A percentile compares a stretch with the other conserved stretches of the same genome.
phyloP scores from a whole-genome alignment of 1,284 basidiomycete genomes.

The Cryptococcus sp. region DNA sequence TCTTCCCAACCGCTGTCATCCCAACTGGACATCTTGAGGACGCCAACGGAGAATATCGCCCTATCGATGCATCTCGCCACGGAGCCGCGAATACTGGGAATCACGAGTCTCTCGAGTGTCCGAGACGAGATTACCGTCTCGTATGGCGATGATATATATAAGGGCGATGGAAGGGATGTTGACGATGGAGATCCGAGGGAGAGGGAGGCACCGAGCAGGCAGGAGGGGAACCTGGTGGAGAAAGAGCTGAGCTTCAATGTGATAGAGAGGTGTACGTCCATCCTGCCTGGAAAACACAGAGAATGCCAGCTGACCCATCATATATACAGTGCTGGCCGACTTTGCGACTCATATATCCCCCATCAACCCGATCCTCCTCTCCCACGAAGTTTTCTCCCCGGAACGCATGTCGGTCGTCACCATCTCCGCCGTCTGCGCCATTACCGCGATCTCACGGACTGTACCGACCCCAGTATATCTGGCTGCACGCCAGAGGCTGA shows the following conservation, averaged over 20 bases:
- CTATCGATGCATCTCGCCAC: slow-evolving; percentile 5
- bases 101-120: slow-evolving; percentile 3
- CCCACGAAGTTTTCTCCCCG: slow-evolving; percentile 1
- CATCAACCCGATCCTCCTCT: slow-evolving; percentile 2
- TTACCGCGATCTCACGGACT: neutral
- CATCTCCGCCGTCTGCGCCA: slow-evolving; percentile 3
- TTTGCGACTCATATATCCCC: slow-evolving; percentile 3
- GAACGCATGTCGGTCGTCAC: slow-evolving; percentile 4
- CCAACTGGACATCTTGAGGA: no score
- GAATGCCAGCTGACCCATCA: no score
- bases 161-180: neutral
- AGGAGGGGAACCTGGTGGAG: neutral
- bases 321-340: neutral
- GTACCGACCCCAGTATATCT: neutral
- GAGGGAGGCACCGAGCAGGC: neutral
- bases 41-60: neutral
- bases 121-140: slow-evolving; percentile 3
- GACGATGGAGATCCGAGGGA: neutral
- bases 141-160: neutral
- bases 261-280: neutral
- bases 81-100: slow-evolving; percentile 3
- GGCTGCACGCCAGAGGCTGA: neutral
- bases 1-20: no score
- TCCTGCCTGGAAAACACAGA: neutral
- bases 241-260: slow-evolving; percentile 2